Base-by-base conservation (phyloP, 2,329 filamentous ascomycete species). In the Ceratocystis papillata region DNA sequence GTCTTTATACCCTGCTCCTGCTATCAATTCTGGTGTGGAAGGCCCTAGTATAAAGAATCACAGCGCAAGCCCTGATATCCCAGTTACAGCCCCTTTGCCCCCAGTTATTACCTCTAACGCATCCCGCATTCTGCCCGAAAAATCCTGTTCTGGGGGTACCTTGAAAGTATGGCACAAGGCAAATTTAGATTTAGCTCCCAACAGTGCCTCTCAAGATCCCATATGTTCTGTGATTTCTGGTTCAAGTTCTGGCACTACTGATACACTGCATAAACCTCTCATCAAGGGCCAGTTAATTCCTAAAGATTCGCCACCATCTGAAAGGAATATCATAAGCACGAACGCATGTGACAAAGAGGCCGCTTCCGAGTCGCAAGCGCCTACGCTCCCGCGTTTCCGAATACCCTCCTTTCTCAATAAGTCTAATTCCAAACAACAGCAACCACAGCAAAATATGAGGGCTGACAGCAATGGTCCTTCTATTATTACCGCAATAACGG, bases 401-500 rank as follows among this genome's bases (percentile, higher is more conserved):
- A 30, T 59, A 5, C 55, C 55, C 12, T 59, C 55, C 4, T 59
- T 59, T 37, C 15, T 30, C 25, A 46, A 63, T n/a, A 17, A n/a
- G 6, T 63, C 62, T 46, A 37, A n/a, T 30, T 30, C 62, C 17
- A 53, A 20, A 22, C 46, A 22, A 22, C 46, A 48, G n/a, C 46
- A 48, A 22, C 46, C 20, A 20, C 48, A 22, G 48, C 48, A 15
- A n/a, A 10, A 53, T 10, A 10, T 10, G 4, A 25, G 48, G 5
- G n/a, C n/a, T 25, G 22, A 15, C 48, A 25, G 22, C 20, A 6
- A 12, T 10, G 17, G 8, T 22, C 53, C 48, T 5, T 45, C 63
- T n/a, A 59, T 41, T 25, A 60, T 65, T 25, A 50, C 59, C 30
- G 20, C 63, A 20, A 55, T 25, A 7, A 65, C 63, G 12, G 37